A percentile compares a stretch with the other conserved stretches of the same genome.
Conservation (phyloP, 495 filamentous ascomycete species). For the Evernia prunastri region DNA sequence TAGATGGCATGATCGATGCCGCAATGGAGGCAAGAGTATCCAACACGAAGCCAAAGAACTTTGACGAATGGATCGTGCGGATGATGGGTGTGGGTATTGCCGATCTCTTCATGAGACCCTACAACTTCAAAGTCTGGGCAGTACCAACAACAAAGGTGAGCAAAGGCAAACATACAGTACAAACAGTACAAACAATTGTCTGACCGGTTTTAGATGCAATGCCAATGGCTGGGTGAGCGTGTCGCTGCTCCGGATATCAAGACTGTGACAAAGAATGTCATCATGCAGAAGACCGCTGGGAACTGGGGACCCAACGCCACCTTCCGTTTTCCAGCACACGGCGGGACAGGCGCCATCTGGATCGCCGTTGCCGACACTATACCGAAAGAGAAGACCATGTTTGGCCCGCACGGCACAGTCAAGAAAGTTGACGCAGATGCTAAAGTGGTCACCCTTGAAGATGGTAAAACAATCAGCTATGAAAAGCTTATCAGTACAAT, state of each 20-base stretch:
- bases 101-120: conserved; percentile 96
- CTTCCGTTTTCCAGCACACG: conserved; percentile 94
- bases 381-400: conserved; percentile 82
- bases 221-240: conserved; percentile 96
- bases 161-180: not conserved
- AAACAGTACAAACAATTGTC: conserved; percentile 11
- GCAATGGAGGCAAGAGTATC: conserved; percentile 76
- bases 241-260: conserved; percentile 97
- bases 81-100: conserved; percentile 88
- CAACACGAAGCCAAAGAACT: conserved; percentile 87
- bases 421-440: conserved; percentile 74
- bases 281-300: conserved; percentile 91
- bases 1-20: conserved; percentile 96
- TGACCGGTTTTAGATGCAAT: conserved; percentile 77
- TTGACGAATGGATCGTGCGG: conserved; percentile 97
- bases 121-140: conserved; percentile 99
- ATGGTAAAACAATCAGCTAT: conserved; percentile 88
- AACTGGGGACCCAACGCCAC: conserved; percentile 98
- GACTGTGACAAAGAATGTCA: conserved; percentile 87
- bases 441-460: conserved; percentile 74
- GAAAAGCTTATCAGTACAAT: conserved; percentile 92
- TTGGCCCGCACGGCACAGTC: conserved; percentile 80
- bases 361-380: conserved; percentile 93
- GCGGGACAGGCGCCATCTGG: conserved; percentile 98
- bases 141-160: conserved; percentile 94